phyloP scores from a whole-genome alignment of 1,284 basidiomycete genomes.

The Sanghuangporus sanghuang region DNA sequence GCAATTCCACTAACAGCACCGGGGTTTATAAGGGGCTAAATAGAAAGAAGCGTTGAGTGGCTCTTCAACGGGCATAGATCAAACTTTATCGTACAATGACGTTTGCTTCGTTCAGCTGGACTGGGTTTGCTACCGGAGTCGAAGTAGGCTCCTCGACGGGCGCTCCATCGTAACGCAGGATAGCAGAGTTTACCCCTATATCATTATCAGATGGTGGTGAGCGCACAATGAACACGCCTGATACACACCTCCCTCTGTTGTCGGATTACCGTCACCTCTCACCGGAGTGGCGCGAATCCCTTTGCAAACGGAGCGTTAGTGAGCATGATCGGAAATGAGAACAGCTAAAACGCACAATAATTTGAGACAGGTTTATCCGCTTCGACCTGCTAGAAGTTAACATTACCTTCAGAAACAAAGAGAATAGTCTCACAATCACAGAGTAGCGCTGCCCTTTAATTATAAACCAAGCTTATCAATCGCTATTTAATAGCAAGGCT shows the following conservation, averaged over 20 bases:
- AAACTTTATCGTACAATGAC: constrained; percentile 26
- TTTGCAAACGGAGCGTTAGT: not conserved
- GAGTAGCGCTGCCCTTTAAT: constrained; percentile 36
- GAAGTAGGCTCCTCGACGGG: constrained; percentile 28
- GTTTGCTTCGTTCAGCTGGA: constrained; percentile 27
- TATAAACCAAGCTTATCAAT: not conserved
- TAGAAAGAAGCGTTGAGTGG: not conserved
- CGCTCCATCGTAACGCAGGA: constrained; percentile 38
- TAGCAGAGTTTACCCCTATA: constrained; percentile 32
- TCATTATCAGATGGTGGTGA: constrained; percentile 15
- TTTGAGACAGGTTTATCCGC: constrained; percentile 32
- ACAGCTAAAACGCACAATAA: constrained; percentile 31
- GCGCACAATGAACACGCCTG: not conserved
- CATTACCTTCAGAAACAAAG: not conserved
- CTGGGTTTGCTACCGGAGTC: constrained; percentile 20
- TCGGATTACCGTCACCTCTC: not conserved
- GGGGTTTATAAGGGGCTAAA: constrained; percentile 16
- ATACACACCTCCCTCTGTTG: constrained; percentile 24
- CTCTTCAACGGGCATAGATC: constrained; percentile 13
- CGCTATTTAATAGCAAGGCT: not conserved
- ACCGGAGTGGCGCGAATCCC: constrained; percentile 22
- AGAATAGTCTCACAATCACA: constrained; percentile 25
- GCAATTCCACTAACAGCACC: constrained; percentile 12
- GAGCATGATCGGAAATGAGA: not conserved
- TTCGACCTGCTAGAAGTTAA: constrained; percentile 20